phyloP scores from a whole-genome alignment of 768 basidiomycete genomes.

The Gloeopeniophorella convolvens region DNA sequence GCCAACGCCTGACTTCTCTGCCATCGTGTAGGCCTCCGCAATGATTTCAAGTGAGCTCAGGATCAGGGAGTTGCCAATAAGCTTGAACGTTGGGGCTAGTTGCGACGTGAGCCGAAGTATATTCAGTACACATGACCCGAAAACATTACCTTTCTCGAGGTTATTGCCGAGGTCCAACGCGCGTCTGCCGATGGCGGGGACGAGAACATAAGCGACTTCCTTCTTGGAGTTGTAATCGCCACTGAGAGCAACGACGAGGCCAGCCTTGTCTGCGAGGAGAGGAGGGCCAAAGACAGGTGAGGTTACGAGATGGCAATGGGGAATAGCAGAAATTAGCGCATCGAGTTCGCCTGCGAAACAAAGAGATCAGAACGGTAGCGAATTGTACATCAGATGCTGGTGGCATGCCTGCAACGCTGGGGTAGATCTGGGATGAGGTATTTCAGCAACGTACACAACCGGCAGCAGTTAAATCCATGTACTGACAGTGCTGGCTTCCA shows the following conservation, averaged over 20 bases:
- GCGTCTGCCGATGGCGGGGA: slow-evolving; percentile 74
- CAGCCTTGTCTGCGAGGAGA: slow-evolving; percentile 52
- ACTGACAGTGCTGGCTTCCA: slow-evolving; percentile 80
- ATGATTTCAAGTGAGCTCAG: slow-evolving; percentile 73
- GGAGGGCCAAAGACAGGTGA: slow-evolving; percentile 78
- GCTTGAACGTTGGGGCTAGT: slow-evolving; percentile 70
- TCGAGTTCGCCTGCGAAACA: slow-evolving; percentile 56
- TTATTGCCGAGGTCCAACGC: slow-evolving; percentile 79
- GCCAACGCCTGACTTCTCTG: slow-evolving; percentile 77
- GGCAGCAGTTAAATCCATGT: too few species aligned
- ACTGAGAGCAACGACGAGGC: slow-evolving; percentile 69
- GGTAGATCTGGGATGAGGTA: slow-evolving; percentile 41
- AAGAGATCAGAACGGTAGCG: slow-evolving; percentile 4
- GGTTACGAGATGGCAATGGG: slow-evolving; percentile 59
- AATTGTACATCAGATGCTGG: not conserved
- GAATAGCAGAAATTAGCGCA: slow-evolving; percentile 48
- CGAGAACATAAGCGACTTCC: slow-evolving; percentile 64
- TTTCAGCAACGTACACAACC: slow-evolving; percentile 1
- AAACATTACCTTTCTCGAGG: slow-evolving; percentile 71
- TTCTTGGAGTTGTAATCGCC: slow-evolving; percentile 82
- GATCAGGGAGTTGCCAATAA: slow-evolving; percentile 76
- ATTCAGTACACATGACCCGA: too few species aligned
- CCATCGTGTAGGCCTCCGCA: slow-evolving; percentile 78
- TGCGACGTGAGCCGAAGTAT: too few species aligned
- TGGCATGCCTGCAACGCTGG: slow-evolving; percentile 40